Evolutionary conservation across 225 moss, liverwort and hornwort species (phyloP).

Genomic region (Lunularia cruciata): DNA sequence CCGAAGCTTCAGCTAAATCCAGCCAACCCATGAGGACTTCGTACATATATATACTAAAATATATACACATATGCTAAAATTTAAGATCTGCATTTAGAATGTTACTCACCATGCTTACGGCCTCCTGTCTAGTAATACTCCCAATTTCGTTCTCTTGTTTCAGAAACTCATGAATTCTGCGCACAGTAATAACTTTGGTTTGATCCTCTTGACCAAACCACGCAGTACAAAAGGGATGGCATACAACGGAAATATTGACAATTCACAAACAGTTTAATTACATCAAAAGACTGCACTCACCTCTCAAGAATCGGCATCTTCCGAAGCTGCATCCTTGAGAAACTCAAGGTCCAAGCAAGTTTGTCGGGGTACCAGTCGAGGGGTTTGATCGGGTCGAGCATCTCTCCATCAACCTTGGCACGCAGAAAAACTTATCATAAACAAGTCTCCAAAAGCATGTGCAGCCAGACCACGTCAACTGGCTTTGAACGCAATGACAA

Average conservation of each 20-base stretch:
- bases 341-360: conserved; percentile 80
- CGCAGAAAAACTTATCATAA: not conserved
- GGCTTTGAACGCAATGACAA: no score
- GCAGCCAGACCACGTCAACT: no score
- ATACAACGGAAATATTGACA: no score
- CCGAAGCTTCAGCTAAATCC: no score
- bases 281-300: conserved; percentile 26
- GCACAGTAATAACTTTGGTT: not conserved
- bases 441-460: not conserved
- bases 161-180: conserved; percentile 90
- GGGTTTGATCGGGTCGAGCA: conserved; percentile 70
- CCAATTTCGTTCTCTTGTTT: conserved; percentile 97
- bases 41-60: no score
- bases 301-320: conserved; percentile 81
- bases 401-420: conserved; percentile 69
- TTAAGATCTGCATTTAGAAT: no score
- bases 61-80: no score
- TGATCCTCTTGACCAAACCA: no score
- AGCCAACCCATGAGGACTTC: no score
- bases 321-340: conserved; percentile 83
- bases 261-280: not conserved
- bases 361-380: conserved; percentile 85
- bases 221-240: no score
- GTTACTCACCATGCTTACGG: conserved; percentile 86
- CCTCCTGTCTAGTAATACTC: conserved; percentile 96